Evolutionary conservation across 179 eudicot species (phyloP).

Genomic region (Drosera spatulata): DNA sequence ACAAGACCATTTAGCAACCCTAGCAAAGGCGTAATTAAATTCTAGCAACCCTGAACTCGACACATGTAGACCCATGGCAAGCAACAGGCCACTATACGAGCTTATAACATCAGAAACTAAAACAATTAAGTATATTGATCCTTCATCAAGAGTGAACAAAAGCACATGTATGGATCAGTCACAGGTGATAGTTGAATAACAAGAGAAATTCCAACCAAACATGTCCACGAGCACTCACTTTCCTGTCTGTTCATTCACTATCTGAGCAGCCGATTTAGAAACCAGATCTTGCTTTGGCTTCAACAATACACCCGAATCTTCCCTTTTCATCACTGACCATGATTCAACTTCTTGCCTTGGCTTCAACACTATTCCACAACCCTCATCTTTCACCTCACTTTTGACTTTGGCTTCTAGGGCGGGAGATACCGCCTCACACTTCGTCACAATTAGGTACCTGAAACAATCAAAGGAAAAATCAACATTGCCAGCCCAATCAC

Average conservation of each 20-base stretch:
- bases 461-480: neutral
- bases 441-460: conserved; percentile 67
- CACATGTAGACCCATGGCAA: too few relatives aligned
- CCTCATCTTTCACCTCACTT: conserved; percentile 14
- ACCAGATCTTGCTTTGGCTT: conserved; percentile 63
- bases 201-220: neutral
- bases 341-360: conserved; percentile 25
- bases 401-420: conserved; percentile 61
- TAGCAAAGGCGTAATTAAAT: too few relatives aligned
- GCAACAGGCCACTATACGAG: too few relatives aligned
- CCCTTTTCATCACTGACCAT: conserved; percentile 15
- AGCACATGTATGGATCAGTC: too few relatives aligned
- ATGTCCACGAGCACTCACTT: neutral
- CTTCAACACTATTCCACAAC: conserved; percentile 18
- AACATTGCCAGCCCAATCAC: neutral
- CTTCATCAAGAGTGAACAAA: too few relatives aligned
- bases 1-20: too few relatives aligned
- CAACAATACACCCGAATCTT: conserved; percentile 39
- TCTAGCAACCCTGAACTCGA: too few relatives aligned
- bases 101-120: too few relatives aligned
- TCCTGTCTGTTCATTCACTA: conserved; percentile 49
- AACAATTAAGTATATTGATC: too few relatives aligned
- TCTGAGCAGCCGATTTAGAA: conserved; percentile 88
- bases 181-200: too few relatives aligned
- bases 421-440: conserved; percentile 72